These are phyloP conservation scores for Liriodendron chinense DNA, from an alignment of 164 flowering plant species.

Conservation along the genomic window DNA sequence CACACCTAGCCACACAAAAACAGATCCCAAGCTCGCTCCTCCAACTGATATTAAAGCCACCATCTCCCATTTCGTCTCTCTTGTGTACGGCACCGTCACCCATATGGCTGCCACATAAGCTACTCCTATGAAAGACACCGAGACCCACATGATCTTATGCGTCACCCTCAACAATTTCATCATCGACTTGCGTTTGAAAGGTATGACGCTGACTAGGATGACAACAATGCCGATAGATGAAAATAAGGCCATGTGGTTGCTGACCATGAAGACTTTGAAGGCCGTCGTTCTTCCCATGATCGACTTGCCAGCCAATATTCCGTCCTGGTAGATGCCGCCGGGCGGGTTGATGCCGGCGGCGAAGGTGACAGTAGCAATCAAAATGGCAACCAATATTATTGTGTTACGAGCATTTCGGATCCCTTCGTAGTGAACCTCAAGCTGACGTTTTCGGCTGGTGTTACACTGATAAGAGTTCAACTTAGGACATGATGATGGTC, in stretches of 20 bases:
- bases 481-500: slow-evolving; percentile 24
- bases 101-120: slow-evolving; percentile 14
- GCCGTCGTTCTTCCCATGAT: not conserved
- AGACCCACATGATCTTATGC: slow-evolving; percentile 10
- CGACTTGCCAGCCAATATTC: not conserved
- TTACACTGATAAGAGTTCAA: slow-evolving; percentile 11
- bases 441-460: slow-evolving; percentile 7
- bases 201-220: slow-evolving; percentile 11
- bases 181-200: not conserved
- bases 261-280: slow-evolving; percentile 15
- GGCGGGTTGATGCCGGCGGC: slow-evolving; percentile 15
- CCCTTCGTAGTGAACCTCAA: slow-evolving; percentile 3
- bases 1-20: slow-evolving; percentile 2
- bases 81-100: slow-evolving; percentile 3
- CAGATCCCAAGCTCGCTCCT: slow-evolving; percentile 4
- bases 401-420: slow-evolving; percentile 12
- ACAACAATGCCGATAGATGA: slow-evolving; percentile 11
- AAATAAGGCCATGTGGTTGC: slow-evolving; percentile 10
- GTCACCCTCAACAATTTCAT: slow-evolving; percentile 1
- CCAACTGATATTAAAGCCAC: slow-evolving; percentile 5
- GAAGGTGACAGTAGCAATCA: slow-evolving; percentile 18
- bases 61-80: slow-evolving; percentile 2
- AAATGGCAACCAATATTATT: slow-evolving; percentile 8
- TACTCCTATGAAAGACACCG: slow-evolving; percentile 10
- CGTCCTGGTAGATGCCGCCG: slow-evolving; percentile 3